Evolutionary conservation across 352 stramenopile species (phyloP), one percentile per base, ranked within the genome.

Genomic region (Phytophthora pini): DNA sequence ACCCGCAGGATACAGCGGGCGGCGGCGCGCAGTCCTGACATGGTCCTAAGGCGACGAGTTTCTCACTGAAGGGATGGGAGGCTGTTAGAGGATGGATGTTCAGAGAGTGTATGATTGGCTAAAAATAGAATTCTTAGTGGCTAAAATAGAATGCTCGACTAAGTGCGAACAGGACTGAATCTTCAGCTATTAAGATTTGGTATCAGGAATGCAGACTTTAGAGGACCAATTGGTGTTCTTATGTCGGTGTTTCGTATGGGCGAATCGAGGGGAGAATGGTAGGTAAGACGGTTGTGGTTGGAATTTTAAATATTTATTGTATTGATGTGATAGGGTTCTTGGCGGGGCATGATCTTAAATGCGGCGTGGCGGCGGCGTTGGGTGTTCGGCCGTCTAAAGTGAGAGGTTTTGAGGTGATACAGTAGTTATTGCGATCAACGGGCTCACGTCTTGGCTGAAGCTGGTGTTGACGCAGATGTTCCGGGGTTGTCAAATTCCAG

Each of bases 401-500:
- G 41, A 72, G 78, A 64, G 2, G 10, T 20, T 9, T n/a, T 26
- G 13, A 48, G 13, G 9, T 2, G 26, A 49, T 5, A n/a, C 26
- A 24, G 12, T 29, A 6, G 15, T 11, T 9, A n/a, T 54, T 46
- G 22, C 48, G n/a, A 11, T 4, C 2, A 58, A 29, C 31, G 12
- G 3, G 32, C 41, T 65, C 36, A 57, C 39, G n/a, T 24, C 13
- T 22, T 41, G 44, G 13, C 4, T 61, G 12, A 52, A 91, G 83
- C 58, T 92, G 31, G 51, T 89, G 46, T 56, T 92, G n/a, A 58
- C 70, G 13, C 79, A 92, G 54, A 74, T 92, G 54, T 92, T 92
- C 57, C 32, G 22, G 4, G 45, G 53, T 3, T 61, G 43, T 41
- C 29, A 38, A 15, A 55, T 34, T 56, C 22, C 45, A 2, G 56